Base-by-base conservation (phyloP, 306 rosid genomes). In the Glycine soja region DNA sequence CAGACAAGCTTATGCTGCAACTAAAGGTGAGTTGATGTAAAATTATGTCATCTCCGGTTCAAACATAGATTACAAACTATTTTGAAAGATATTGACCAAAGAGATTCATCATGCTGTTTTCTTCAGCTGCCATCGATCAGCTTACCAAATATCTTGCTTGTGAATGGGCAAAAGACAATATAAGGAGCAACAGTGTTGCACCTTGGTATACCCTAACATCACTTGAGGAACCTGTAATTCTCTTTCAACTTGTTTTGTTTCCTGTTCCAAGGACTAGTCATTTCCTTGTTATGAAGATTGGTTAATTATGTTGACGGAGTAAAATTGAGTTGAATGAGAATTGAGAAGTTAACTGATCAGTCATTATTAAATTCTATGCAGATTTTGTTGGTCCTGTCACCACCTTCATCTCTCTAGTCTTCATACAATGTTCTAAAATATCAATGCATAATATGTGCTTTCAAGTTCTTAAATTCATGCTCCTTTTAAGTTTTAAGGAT, bases 81-180 rank as follows among this genome's bases (percentile, higher is more conserved):
- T 58, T 24, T 16, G 62, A 42, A 56, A 51, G 69, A 53, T 57
- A 70, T 76, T 61, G 63, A 78, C 80, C 14, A 48, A 75, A 56
- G 48, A 4, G 46, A 48, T 65, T 77, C 48, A 68, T 16, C 0
- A 0, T 77, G 52, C 46, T 72, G 34, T 40, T 32, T 73, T 85
- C 84, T 52, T 62, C 94, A 96, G 99, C 94, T 89, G 99, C 97
- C 76, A 88, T 93, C 10, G 89, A 96, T 90, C 98, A 96, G 81
- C 89, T 96, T 64, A 81, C 94, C n/a, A 90, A 83, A 72, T 80
- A 71, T 78, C 89, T 95, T 87, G 96, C 97, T 84, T 95, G 99
- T 72, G 97, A 95, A 82, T 95, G 98, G 99, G 99, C 98, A 8
- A 89, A 91, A 81, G 98, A 93, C 85, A 92, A 84, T 66, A 93